A percentile compares a stretch with the other conserved stretches of the same genome.
phyloP scores from a whole-genome alignment of 345 rosid species.

The Cardamine resedifolia region DNA sequence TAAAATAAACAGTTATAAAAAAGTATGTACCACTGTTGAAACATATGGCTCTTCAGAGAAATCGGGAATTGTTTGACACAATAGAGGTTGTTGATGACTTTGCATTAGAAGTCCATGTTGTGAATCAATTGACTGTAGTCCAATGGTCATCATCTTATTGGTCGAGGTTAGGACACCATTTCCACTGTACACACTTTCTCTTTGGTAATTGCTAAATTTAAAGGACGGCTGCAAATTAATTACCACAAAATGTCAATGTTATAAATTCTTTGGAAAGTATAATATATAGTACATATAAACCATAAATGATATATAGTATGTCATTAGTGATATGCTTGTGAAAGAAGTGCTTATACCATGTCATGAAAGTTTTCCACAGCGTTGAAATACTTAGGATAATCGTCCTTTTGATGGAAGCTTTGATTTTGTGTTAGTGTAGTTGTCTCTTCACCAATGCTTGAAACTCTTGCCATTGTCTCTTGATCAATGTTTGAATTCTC shows the following conservation, averaged over 20 bases:
- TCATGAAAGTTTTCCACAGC: background rate
- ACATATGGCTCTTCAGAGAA: background rate
- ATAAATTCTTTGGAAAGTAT: background rate
- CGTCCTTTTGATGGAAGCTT: background rate
- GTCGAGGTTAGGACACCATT: background rate
- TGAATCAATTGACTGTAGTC: background rate
- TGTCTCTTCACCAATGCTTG: conserved; percentile 10
- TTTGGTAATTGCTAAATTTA: background rate
- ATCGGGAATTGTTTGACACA: background rate
- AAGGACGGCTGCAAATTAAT: conserved; percentile 2
- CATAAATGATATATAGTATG: background rate
- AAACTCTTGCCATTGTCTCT: background rate
- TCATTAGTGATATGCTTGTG: background rate
- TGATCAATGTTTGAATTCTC: conserved; percentile 4
- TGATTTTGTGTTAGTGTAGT: conserved; percentile 13
- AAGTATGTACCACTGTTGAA: conserved; percentile 18
- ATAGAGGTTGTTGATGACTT: conserved; percentile 7
- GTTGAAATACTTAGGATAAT: background rate
- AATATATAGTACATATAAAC: background rate
- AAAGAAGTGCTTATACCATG: conserved; percentile 24
- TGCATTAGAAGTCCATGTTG: conserved; percentile 4
- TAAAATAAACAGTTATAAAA: background rate
- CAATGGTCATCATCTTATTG: conserved; percentile 3
- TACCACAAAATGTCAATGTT: background rate
- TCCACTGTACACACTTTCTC: conserved; percentile 3